Percentiles rank a stretch among this genome's conserved stretches.
These are phyloP conservation scores for Houttuynia cordata DNA, from an alignment of 164 flowering plant species.

Conservation along the genomic window DNA sequence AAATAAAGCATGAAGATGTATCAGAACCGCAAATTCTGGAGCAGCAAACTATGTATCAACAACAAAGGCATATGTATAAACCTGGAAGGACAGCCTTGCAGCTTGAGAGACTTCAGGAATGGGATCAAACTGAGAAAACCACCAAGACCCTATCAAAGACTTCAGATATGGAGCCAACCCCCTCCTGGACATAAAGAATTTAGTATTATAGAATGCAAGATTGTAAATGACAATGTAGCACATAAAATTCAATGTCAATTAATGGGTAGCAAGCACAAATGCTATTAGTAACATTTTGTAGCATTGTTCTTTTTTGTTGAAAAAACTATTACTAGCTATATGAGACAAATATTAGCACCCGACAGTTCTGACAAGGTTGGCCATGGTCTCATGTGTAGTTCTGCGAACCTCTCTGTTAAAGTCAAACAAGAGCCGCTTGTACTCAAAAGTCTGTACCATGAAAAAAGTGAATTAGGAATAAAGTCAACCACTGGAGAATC, in stretches of 20 bases:
- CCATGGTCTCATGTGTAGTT: slow-evolving; percentile 89
- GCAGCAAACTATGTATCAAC: not conserved
- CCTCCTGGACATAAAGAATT: slow-evolving; percentile 43
- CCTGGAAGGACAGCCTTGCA: slow-evolving; percentile 85
- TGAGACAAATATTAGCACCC: slow-evolving; percentile 47
- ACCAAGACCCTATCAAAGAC: slow-evolving; percentile 97
- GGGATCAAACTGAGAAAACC: slow-evolving; percentile 96
- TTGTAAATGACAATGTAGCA: too few species aligned
- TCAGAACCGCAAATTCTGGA: too few species aligned
- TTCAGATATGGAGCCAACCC: slow-evolving; percentile 92
- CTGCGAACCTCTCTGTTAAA: slow-evolving; percentile 90
- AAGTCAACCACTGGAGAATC: not conserved
- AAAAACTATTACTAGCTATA: not conserved
- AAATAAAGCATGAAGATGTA: too few species aligned
- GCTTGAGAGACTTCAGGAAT: slow-evolving; percentile 79
- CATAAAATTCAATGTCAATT: too few species aligned
- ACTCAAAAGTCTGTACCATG: slow-evolving; percentile 67
- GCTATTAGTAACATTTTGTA: not conserved
- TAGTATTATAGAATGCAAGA: not conserved
- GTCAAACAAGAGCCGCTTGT: slow-evolving; percentile 76
- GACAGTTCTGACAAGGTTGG: slow-evolving; percentile 47
- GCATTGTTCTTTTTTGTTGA: not conserved
- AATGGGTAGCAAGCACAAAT: not conserved
- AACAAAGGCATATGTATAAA: slow-evolving; percentile 8
- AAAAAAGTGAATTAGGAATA: not conserved